Evolutionary conservation across 306 rosid genomes (phyloP), one percentile per base, ranked within the genome.

Genomic region (Parietaria judaica): DNA sequence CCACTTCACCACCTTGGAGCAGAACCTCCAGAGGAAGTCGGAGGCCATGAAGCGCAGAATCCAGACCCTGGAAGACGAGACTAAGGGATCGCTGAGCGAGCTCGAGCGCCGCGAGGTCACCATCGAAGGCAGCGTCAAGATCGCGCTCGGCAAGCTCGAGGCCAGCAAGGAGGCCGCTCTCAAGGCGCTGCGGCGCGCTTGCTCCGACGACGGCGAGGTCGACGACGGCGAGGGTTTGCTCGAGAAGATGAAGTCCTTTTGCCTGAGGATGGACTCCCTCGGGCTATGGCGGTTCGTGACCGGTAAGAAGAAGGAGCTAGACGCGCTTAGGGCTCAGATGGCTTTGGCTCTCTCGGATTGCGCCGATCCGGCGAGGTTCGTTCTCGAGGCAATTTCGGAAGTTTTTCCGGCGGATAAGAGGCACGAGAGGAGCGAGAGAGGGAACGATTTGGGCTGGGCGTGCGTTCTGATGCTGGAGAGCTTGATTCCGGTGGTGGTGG

Each of bases 391-490:
- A 13, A 84, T 88, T 55, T 86, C 99, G 46, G 90, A 82, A 75
- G 99, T 92, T 43, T 92, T 88, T 61, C 98, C 99, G 66, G 84
- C 86, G 63, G 95, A 86, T 54, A 88, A 84, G 78, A 82, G 96
- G 61, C 74, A 45, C 7, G 90, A 86, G 10, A 81, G 78, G 54
- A 74, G 81, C 5, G 90, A 75, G 12, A 66, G 75, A 48, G 78
- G 76, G 14, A 81, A 81, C 14, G 96, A 92, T 66, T 72, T 88
- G 65, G 99, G 96, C 10, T 92, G 96, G 99, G 99, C 99, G 12
- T 92, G 99, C 48, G 96, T 92, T 48, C 61, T 88, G 70, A 83
- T 86, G 31, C 81, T 92, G 66, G 99, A 92, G 55, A 88, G 95
- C 36, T 70, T 92, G 68, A 76, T 92, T 54, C 94, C 94, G 15